These are phyloP conservation scores for Plenodomus lindquistii DNA, from an alignment of 2,329 filamentous ascomycete genomes.

Conservation along the genomic window DNA sequence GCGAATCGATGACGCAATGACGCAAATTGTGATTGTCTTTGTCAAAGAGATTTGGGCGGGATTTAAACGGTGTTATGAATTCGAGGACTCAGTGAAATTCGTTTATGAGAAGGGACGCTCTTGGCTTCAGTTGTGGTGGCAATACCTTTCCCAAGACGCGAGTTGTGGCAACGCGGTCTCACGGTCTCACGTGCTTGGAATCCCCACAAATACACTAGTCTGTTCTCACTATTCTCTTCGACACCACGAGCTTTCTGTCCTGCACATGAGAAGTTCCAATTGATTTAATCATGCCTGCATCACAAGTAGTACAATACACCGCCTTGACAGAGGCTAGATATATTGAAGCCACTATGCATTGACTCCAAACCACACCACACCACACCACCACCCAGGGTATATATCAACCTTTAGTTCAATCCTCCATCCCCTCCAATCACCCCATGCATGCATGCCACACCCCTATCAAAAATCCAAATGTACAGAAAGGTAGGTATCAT, in stretches of 20 bases:
- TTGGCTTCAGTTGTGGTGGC: too few species aligned
- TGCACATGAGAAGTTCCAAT: too few species aligned
- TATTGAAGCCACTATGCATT: neutral
- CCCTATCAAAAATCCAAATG: neutral
- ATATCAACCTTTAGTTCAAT: constrained; percentile 11
- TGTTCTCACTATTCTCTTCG: neutral
- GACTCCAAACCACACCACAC: neutral
- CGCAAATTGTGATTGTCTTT: too few species aligned
- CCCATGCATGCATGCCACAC: neutral
- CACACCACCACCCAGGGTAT: constrained; percentile 14
- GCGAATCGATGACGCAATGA: constrained; percentile 32
- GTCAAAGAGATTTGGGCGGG: too few species aligned
- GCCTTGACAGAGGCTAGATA: neutral
- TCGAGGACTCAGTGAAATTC: too few species aligned
- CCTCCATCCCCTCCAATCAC: constrained; percentile 2
- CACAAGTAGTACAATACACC: neutral
- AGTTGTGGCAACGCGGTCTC: constrained; percentile 7
- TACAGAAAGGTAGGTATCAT: constrained; percentile 12
- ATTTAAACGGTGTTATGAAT: too few species aligned
- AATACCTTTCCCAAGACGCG: too few species aligned
- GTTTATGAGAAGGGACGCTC: too few species aligned
- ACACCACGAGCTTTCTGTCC: neutral
- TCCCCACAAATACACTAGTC: neutral
- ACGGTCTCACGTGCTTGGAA: constrained; percentile 16
- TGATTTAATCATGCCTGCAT: too few species aligned